Base-by-base conservation (phyloP, 2,329 filamentous ascomycete species). In the Aspergillus sp. region DNA sequence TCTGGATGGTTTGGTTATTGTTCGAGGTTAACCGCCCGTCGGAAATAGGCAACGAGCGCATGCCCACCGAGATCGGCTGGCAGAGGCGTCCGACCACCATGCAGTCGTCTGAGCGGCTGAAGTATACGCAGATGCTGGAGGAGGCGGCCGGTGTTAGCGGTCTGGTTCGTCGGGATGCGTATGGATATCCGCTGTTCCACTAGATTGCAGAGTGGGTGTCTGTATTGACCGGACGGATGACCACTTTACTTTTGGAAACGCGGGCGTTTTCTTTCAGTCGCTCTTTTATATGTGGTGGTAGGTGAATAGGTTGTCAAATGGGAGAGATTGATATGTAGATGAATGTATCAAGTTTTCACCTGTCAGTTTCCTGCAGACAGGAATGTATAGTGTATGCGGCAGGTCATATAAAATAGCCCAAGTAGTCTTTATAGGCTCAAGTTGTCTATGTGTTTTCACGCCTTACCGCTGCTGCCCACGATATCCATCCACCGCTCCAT, bases 401-500 rank as follows among this genome's bases (percentile, higher is more conserved):
- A 23, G 6, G 21, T 23, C 21, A 23, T 23, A 23, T 23, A 6
- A 23, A 23, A n/a, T n/a, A n/a, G n/a, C n/a, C n/a, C n/a, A 23
- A 23, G 21, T 23, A 3, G 21, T 23, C 21, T 4, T 23, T 23
- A 23, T 23, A n/a, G n/a, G n/a, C 21, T 23, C 21, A 23, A 4
- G 3, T 23, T 23, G 21, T 23, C 21, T 23, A 23, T 6, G 3
- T 23, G 21, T 4, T 23, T 23, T 23, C 21, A 23, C 21, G 43
- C 53, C 32, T 48, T 54, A 14, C 50, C 43, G 31, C 48, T 56
- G 29, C 50, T 56, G 10, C 68, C 69, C 38, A 72, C 50, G 59
- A 74, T 71, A 54, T 82, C 79, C 69, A 83, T 82, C 64, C 76
- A 76, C 49, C 70, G 66, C 68, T 82, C 79, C 5, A 79, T 76